Percentiles rank a stretch among this genome's conserved stretches.
Conservation (phyloP, 2,329 filamentous ascomycete genomes). For the Colletotrichum sp. region DNA sequence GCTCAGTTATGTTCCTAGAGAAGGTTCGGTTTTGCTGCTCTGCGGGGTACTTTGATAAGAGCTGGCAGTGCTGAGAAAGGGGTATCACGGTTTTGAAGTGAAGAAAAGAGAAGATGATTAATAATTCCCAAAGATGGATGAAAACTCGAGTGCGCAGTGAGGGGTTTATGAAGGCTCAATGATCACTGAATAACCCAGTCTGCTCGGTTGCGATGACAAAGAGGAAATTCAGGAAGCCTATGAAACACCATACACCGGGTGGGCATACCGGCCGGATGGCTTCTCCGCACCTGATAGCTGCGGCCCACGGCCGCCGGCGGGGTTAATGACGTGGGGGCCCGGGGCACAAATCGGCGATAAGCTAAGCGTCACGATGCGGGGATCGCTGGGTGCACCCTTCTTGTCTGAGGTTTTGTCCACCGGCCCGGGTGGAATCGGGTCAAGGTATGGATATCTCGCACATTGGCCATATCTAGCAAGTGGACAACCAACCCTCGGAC, state of each 20-base stretch:
- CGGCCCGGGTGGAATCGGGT: neutral
- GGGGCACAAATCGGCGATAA: slow-evolving; percentile 9
- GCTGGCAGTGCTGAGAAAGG: neutral
- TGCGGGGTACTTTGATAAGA: neutral
- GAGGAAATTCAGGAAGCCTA: neutral
- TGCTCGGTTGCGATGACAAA: neutral
- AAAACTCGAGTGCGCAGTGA: neutral
- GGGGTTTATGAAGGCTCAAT: neutral
- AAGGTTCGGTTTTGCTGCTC: neutral
- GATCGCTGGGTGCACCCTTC: neutral
- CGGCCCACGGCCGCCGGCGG: neutral
- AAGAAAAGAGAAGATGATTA: neutral
- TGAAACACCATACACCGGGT: neutral
- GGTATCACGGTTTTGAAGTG: neutral
- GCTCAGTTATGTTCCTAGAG: neutral
- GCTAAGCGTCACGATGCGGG: neutral
- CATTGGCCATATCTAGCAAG: neutral
- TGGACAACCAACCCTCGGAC: neutral
- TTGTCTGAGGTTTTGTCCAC: neutral
- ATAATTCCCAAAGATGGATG: neutral
- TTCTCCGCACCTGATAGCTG: slow-evolving; percentile 6
- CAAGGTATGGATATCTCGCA: neutral
- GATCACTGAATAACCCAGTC: neutral
- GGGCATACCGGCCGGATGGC: neutral
- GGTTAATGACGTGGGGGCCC: slow-evolving; percentile 10